phyloP scores from a whole-genome alignment of 352 stramenopile species.

The Phytophthora uliginosa region DNA sequence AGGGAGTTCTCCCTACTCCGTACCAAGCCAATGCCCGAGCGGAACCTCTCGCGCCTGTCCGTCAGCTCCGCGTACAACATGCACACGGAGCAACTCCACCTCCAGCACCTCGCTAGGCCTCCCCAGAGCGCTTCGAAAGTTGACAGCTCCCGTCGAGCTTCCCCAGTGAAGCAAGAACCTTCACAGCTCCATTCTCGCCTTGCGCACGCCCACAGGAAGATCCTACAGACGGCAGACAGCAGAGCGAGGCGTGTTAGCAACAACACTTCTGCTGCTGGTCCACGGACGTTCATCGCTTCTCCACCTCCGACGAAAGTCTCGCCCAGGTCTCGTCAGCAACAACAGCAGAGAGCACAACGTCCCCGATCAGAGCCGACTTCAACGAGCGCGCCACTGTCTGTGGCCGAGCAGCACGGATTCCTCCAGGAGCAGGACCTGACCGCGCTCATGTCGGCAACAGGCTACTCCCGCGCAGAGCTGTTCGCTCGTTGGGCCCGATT shows the following conservation, averaged over 20 bases:
- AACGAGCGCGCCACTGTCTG: conserved; percentile 1
- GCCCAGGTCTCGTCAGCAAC: conserved; percentile 1
- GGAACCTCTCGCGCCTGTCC: conserved; percentile 53
- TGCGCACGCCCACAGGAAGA: conserved; percentile 20
- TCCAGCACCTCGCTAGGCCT: conserved; percentile 38
- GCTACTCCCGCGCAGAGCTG: conserved; percentile 68
- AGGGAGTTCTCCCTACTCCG: conserved; percentile 58
- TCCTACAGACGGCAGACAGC: not conserved
- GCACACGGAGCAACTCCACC: conserved; percentile 51
- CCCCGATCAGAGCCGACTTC: conserved; percentile 7
- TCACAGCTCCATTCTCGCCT: conserved; percentile 18
- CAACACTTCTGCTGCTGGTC: not conserved
- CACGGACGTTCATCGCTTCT: not conserved
- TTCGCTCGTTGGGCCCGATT: conserved; percentile 79
- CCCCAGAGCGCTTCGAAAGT: conserved; percentile 3
- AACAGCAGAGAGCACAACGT: conserved; percentile 4
- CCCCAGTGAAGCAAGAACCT: conserved; percentile 19
- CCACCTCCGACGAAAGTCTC: not conserved
- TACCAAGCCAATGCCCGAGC: conserved; percentile 43
- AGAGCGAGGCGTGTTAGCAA: not conserved
- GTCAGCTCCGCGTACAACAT: conserved; percentile 55
- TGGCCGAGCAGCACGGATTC: conserved; percentile 61
- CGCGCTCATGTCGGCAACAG: conserved; percentile 53
- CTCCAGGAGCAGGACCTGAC: conserved; percentile 66
- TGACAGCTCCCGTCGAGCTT: not conserved